Evolutionary conservation across 129 eudicot species (phyloP), one percentile per base, ranked within the genome.

Genomic region (Flaveria robusta): DNA sequence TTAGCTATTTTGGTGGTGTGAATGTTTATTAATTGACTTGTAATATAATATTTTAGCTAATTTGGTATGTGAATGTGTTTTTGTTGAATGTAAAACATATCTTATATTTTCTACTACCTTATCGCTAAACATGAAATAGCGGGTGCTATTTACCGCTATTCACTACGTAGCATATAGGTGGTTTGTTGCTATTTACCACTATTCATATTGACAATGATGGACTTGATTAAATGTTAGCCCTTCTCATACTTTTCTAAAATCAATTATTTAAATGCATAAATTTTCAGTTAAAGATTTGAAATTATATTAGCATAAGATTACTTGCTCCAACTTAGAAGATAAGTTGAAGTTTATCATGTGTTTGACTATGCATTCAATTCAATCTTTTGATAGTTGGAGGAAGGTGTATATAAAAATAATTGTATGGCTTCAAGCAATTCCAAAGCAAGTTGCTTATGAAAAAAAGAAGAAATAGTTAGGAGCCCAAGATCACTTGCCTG

Each of bases 401-500:
- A 60, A 60, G 19, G 66, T 24, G 39, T 60, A 60, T 20, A 60
- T 10, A 18, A 60, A 60, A 60, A 39, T 13, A 18, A 60, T 60
- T 26, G 31, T 20, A 22, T n/a, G n/a, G 41, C 20, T 18, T 15
- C 8, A 29, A 49, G 75, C 62, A n/a, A n/a, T 27, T 71, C 9
- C 16, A 9, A 50, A 8, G 59, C 62, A 70, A 26, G 45, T 51
- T 16, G 18, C 64, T 6, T 6, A 16, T 19, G 34, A 0, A 5
- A 31, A 52, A 71, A 9, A 1, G 15, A 22, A 52, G 15, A 37
- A 12, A 27, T 8, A 37, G 47, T 18, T 10, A 5, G 1, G 83
- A 83, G 88, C 90, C 23, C 24, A 5, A 1, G 83, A 91, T 31
- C 96, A 81, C 80, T 82, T 75, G 81, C 89, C 79, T 84, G 77